Evolutionary conservation across 768 basidiomycete species (phyloP).

Genomic region (Mycena rebaudengoi): DNA sequence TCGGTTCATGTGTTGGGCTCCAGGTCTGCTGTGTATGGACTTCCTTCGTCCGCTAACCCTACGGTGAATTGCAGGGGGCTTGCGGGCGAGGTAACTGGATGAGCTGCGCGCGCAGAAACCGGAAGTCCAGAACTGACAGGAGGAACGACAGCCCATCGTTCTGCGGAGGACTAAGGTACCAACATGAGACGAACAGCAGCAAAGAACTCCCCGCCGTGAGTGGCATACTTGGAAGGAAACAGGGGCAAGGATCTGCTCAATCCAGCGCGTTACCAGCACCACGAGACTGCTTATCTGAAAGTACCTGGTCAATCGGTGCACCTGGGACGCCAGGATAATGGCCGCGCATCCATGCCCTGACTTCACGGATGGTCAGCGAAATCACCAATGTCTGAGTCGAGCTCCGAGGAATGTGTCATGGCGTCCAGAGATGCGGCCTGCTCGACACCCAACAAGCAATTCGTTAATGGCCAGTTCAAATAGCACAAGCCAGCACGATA

Average conservation of each 20-base stretch:
- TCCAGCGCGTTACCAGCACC: neutral
- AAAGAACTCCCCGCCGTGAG: slow-evolving; percentile 80
- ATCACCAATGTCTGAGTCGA: slow-evolving; percentile 41
- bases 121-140: too few relatives aligned
- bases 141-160: slow-evolving; percentile 16
- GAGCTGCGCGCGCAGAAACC: slow-evolving; percentile 23
- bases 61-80: too few relatives aligned
- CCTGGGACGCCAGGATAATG: slow-evolving; percentile 65
- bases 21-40: too few relatives aligned
- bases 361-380: slow-evolving; percentile 57
- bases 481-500: too few relatives aligned
- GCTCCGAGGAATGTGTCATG: too few relatives aligned
- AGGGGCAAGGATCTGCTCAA: slow-evolving; percentile 67
- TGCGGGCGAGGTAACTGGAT: neutral
- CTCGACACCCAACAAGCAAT: too few relatives aligned
- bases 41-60: too few relatives aligned
- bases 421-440: too few relatives aligned
- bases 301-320: slow-evolving; percentile 65
- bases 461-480: too few relatives aligned
- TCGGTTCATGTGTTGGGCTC: too few relatives aligned
- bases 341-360: slow-evolving; percentile 78
- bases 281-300: slow-evolving; percentile 31
- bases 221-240: slow-evolving; percentile 66
- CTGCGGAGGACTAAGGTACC: slow-evolving; percentile 28
- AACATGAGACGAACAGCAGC: slow-evolving; percentile 73